Evolutionary conservation across 768 basidiomycete species (phyloP).

Genomic region (Rhodotorula taiwanensis): DNA sequence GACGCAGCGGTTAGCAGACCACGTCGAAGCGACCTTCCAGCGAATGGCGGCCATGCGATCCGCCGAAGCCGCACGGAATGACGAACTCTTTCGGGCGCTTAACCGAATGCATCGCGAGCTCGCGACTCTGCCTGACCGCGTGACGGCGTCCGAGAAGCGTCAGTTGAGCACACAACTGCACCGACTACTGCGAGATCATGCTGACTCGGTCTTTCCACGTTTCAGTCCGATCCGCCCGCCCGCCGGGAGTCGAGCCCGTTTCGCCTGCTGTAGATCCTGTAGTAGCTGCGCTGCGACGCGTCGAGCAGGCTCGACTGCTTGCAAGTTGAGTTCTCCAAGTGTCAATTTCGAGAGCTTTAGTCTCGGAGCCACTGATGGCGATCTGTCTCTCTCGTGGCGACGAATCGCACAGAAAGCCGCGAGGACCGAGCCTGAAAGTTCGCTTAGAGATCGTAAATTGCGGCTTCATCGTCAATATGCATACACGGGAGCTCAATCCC

Average conservation of each 20-base stretch:
- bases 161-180: no score
- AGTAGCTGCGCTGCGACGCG: no score
- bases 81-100: neutral
- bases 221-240: no score
- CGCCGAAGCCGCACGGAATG: neutral
- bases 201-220: no score
- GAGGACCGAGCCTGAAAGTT: no score
- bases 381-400: no score
- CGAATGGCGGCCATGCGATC: neutral
- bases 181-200: no score
- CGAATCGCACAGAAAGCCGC: no score
- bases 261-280: slow-evolving; percentile 55
- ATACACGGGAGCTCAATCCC: neutral
- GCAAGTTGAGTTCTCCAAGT: slow-evolving; percentile 30
- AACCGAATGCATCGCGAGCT: neutral
- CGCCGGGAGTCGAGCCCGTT: neutral
- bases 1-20: neutral
- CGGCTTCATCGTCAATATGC: no score
- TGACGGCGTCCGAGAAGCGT: neutral
- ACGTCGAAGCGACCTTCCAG: neutral
- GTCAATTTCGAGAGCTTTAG: no score
- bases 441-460: no score
- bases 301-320: slow-evolving; percentile 39
- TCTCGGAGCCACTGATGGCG: no score
- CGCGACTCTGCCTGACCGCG: neutral